These are phyloP conservation scores for Coccomyxa subellipsoidea DNA, from an alignment of 163 green algal genomes.

Conservation along the genomic window DNA sequence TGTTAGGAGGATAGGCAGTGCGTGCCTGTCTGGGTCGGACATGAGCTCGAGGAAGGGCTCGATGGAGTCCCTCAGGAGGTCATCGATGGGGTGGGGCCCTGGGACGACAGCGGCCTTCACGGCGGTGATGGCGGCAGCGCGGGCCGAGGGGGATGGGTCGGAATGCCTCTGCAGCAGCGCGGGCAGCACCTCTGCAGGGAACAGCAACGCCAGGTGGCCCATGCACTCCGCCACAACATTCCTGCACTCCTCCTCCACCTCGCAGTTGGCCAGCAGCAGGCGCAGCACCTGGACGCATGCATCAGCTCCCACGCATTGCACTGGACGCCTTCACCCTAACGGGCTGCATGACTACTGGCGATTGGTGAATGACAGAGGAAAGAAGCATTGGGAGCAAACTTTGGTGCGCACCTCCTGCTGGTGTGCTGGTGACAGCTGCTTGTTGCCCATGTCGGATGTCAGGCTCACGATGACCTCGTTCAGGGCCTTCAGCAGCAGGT, in stretches of 20 bases:
- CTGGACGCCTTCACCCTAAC: not conserved
- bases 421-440: conserved; percentile 9
- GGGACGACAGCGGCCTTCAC: conserved; percentile 75
- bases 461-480: conserved; percentile 74
- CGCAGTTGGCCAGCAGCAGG: conserved; percentile 49
- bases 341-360: not conserved
- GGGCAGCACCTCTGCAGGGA: conserved; percentile 48
- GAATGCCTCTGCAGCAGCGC: conserved; percentile 43
- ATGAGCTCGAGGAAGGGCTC: conserved; percentile 65
- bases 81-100: conserved; percentile 64
- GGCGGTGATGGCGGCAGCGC: conserved; percentile 50
- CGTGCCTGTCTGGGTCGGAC: conserved; percentile 64
- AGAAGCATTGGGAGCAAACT: not conserved
- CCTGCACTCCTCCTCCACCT: conserved; percentile 79
- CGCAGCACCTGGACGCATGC: conserved; percentile 32
- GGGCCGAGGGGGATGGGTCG: not conserved
- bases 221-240: conserved; percentile 91
- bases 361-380: not conserved
- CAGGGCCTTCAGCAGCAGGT: conserved; percentile 85
- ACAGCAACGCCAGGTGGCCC: conserved; percentile 75
- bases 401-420: conserved; percentile 4
- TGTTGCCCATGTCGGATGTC: not conserved
- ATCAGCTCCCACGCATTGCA: not conserved
- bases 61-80: conserved; percentile 48
- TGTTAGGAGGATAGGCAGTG: too few species aligned